Evolutionary conservation across 1,284 basidiomycete species (phyloP).

Genomic region (Exobasidium cylindrosporum): DNA sequence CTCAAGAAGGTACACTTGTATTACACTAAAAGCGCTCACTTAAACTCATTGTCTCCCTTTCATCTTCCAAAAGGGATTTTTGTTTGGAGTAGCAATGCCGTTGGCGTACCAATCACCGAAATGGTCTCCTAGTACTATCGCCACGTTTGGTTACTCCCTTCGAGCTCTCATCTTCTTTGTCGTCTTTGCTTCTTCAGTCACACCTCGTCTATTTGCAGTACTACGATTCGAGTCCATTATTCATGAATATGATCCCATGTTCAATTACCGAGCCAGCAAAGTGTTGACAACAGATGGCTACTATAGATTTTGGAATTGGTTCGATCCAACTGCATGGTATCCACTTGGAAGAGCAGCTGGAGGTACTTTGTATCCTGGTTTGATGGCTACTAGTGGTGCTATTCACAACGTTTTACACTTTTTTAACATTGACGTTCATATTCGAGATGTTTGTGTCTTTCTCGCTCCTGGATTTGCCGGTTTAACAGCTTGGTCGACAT

Average conservation of each 20-base stretch:
- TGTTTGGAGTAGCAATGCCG: background rate
- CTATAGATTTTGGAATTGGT: conserved; percentile 73
- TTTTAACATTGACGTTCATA: conserved; percentile 92
- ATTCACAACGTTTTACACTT: conserved; percentile 88
- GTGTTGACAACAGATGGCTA: conserved; percentile 69
- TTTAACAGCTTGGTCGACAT: conserved; percentile 94
- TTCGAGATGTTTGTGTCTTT: conserved; percentile 93
- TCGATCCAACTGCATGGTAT: conserved; percentile 95
- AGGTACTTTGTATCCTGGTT: conserved; percentile 90
- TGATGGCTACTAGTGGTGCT: conserved; percentile 95
- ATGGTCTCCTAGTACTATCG: conserved; percentile 4
- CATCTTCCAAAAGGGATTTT: too few species aligned
- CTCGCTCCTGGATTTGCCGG: conserved; percentile 95
- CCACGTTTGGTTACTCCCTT: conserved; percentile 7
- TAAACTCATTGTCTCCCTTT: too few species aligned
- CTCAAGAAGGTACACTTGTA: too few species aligned
- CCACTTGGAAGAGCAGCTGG: conserved; percentile 96
- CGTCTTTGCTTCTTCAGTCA: conserved; percentile 72
- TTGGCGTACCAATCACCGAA: conserved; percentile 4
- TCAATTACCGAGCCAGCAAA: conserved; percentile 62
- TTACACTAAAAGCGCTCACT: too few species aligned
- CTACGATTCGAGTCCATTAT: conserved; percentile 98
- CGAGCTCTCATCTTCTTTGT: conserved; percentile 45
- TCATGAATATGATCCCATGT: conserved; percentile 74
- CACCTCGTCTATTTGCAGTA: conserved; percentile 93